Conservation (phyloP, 2,329 filamentous ascomycete genomes). For the Colletotrichum magnum region DNA sequence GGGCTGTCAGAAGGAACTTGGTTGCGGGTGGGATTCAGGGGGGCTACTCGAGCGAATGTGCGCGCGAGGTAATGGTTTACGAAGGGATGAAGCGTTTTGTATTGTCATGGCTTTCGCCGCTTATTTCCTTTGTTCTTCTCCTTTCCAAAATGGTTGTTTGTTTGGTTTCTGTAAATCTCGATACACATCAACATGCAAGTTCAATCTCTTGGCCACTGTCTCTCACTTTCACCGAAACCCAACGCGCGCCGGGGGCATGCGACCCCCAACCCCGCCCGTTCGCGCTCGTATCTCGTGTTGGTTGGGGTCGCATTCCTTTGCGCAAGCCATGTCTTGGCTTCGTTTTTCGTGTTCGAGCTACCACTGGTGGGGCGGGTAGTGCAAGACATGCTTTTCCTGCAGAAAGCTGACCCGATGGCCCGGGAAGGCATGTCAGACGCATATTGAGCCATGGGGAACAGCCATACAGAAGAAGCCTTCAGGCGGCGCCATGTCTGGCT, state of each 20-base stretch:
- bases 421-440: background rate
- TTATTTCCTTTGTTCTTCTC: background rate
- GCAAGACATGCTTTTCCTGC: background rate
- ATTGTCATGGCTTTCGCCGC: background rate
- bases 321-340: conserved; percentile 17
- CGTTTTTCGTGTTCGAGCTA: conserved; percentile 14
- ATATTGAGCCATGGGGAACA: too few species aligned
- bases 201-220: background rate
- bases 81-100: background rate
- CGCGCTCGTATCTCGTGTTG: conserved; percentile 1
- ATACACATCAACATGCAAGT: background rate
- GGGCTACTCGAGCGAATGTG: background rate
- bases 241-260: background rate
- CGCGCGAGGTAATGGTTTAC: conserved; percentile 6
- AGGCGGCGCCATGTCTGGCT: background rate
- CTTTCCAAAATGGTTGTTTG: background rate
- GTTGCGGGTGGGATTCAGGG: background rate
- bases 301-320: background rate
- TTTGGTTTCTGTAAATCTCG: background rate
- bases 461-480: background rate
- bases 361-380: background rate
- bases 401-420: background rate
- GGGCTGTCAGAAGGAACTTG: background rate
- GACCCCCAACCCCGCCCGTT: too few species aligned
- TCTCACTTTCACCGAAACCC: background rate